Evolutionary conservation across 2,329 filamentous ascomycete genomes (phyloP).

Genomic region (Pestalotiopsis fici): DNA sequence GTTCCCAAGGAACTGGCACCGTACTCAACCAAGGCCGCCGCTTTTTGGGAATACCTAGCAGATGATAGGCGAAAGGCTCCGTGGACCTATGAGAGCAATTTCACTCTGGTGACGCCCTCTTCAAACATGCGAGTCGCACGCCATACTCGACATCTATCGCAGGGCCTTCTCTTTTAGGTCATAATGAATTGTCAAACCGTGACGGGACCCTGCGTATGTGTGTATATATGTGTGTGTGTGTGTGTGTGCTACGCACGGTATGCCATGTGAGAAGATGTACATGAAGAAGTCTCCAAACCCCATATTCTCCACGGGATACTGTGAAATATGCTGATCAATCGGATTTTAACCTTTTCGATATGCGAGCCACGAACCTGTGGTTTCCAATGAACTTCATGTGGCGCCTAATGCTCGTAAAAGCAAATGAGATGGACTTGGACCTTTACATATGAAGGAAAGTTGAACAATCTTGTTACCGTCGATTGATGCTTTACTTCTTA

Average conservation of each 20-base stretch:
- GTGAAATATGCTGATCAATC: neutral
- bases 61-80: neutral
- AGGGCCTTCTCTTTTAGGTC: conserved; percentile 5
- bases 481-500: neutral
- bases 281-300: neutral
- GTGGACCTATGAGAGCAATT: neutral
- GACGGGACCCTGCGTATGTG: neutral
- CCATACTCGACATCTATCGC: neutral
- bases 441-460: no score
- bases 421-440: no score
- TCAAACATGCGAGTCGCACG: neutral
- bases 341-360: neutral
- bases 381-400: no score
- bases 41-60: neutral
- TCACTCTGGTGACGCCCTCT: neutral
- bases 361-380: neutral
- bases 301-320: neutral
- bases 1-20: neutral
- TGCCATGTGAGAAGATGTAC: neutral
- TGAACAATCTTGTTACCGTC: no score
- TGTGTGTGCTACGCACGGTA: neutral
- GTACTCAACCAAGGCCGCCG: neutral
- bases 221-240: no score
- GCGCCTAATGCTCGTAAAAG: no score
- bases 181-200: neutral